Evolutionary conservation across 2,329 filamentous ascomycete genomes (phyloP).

Genomic region (Cercospora sp.): DNA sequence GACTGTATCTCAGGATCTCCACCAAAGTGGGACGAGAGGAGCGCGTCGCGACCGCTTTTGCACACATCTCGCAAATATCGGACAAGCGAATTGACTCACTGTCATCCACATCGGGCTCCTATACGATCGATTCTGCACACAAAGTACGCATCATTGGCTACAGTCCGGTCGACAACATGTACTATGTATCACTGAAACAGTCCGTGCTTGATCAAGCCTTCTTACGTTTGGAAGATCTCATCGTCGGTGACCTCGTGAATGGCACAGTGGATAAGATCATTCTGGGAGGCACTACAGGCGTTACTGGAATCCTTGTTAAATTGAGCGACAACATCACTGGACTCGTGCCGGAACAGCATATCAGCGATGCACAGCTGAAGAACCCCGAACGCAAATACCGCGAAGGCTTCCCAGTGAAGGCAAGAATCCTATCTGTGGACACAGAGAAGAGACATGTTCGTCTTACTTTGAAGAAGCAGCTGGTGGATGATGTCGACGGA

Average conservation of each 20-base stretch:
- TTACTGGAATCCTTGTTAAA: constrained; percentile 78
- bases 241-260: constrained; percentile 75
- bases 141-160: constrained; percentile 81
- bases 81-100: constrained; percentile 86
- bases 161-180: constrained; percentile 82
- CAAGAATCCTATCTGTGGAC: constrained; percentile 79
- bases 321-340: constrained; percentile 84
- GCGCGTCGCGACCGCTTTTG: constrained; percentile 59
- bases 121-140: constrained; percentile 75
- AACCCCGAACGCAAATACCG: constrained; percentile 96
- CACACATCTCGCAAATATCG: constrained; percentile 89
- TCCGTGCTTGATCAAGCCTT: constrained; percentile 83
- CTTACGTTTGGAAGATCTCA: constrained; percentile 86
- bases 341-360: constrained; percentile 82
- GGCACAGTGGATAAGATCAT: constrained; percentile 84
- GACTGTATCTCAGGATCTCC: constrained; percentile 75
- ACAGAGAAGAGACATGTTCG: constrained; percentile 73
- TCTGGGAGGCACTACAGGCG: constrained; percentile 72
- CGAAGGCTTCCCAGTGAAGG: constrained; percentile 80
- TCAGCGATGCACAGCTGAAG: constrained; percentile 83
- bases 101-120: constrained; percentile 73
- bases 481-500: constrained; percentile 71
- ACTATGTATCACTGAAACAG: constrained; percentile 79
- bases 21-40: constrained; percentile 15
- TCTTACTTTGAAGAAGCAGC: constrained; percentile 88